Conservation (phyloP, 371 early-diverging fungal species). For the Sporodiniella umbellata region DNA sequence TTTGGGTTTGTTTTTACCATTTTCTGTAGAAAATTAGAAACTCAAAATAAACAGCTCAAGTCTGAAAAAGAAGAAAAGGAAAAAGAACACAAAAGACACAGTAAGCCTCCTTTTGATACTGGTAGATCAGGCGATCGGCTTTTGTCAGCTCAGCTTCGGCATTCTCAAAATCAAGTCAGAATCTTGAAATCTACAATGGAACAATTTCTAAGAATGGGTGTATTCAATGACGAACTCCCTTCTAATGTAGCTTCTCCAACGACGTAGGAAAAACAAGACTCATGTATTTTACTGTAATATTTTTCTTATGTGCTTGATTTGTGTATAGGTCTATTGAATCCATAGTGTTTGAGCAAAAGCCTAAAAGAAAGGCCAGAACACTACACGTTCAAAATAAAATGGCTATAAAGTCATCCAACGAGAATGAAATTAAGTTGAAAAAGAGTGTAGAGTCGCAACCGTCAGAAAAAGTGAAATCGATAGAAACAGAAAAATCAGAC, state of each 20-base stretch:
- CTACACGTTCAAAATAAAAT: not conserved
- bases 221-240: constrained; percentile 28
- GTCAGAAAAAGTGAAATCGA: no score
- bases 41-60: constrained; percentile 14
- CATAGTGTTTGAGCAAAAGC: constrained; percentile 1
- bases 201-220: constrained; percentile 41
- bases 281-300: no score
- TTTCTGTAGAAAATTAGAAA: constrained; percentile 15
- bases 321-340: constrained; percentile 15
- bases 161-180: constrained; percentile 37
- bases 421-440: not conserved
- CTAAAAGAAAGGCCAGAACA: not conserved
- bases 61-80: constrained; percentile 17
- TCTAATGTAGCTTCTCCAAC: constrained; percentile 8
- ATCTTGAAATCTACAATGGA: constrained; percentile 44
- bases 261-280: constrained; percentile 13
- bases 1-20: not conserved
- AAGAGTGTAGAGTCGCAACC: no score
- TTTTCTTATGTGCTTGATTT: not conserved
- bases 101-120: not conserved
- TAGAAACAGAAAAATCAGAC: not conserved
- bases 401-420: not conserved
- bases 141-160: constrained; percentile 25
- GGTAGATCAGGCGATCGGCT: constrained; percentile 2
- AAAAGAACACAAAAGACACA: constrained; percentile 7